A percentile compares a stretch with the other conserved stretches of the same genome.
Evolutionary conservation across 495 filamentous ascomycete genomes (phyloP).

Genomic region (Daldinia concentrica): DNA sequence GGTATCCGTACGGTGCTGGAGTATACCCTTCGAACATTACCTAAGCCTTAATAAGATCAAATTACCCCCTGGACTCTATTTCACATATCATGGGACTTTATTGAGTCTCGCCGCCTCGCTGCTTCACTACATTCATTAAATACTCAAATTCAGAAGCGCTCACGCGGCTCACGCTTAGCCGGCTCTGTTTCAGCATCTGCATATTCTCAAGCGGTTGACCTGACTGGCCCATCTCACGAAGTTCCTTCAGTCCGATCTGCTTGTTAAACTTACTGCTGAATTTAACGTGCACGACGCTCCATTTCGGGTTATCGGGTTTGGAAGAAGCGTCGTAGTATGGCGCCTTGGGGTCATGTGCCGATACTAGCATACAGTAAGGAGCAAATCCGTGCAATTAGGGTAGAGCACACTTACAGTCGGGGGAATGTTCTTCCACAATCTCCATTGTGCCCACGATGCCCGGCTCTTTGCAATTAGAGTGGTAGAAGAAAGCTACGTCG

Average conservation of each 20-base stretch:
- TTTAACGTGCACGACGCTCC: slow-evolving; percentile 87
- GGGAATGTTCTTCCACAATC: slow-evolving; percentile 81
- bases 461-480: slow-evolving; percentile 91
- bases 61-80: not conserved
- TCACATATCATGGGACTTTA: slow-evolving; percentile 2
- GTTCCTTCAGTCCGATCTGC: slow-evolving; percentile 75
- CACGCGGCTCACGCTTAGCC: slow-evolving; percentile 87
- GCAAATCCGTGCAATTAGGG: slow-evolving; percentile 3
- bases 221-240: slow-evolving; percentile 68
- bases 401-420: slow-evolving; percentile 69
- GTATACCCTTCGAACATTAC: slow-evolving; percentile 59
- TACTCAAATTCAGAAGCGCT: slow-evolving; percentile 79
- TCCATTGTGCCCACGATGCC: slow-evolving; percentile 95
- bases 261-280: slow-evolving; percentile 82
- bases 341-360: slow-evolving; percentile 77
- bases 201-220: slow-evolving; percentile 78
- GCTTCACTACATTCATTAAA: slow-evolving; percentile 66
- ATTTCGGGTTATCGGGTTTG: slow-evolving; percentile 79
- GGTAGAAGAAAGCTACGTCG: slow-evolving; percentile 96
- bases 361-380: slow-evolving; percentile 62
- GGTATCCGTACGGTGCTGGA: slow-evolving; percentile 72
- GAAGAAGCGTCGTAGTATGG: slow-evolving; percentile 86
- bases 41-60: slow-evolving; percentile 25
- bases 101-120: slow-evolving; percentile 44
- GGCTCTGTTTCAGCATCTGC: slow-evolving; percentile 79